Evolutionary conservation across 2,329 filamentous ascomycete species (phyloP), one percentile per base, ranked within the genome.

Genomic region (Alternaria sp.): DNA sequence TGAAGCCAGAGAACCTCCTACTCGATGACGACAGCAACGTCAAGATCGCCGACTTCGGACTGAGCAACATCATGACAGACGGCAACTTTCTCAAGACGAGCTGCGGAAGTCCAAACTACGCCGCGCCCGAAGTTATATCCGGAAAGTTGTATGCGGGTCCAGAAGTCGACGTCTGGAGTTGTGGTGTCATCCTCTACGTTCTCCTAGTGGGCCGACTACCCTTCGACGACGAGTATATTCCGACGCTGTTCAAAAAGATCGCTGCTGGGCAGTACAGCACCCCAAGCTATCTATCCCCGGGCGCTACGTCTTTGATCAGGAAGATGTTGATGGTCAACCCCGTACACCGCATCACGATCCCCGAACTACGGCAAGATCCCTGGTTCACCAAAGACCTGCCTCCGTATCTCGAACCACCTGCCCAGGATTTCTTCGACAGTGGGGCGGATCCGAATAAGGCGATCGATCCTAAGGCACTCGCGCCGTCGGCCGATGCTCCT

Each of bases 41-140:
- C 82, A 99, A 99, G 84, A 99, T 99, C 83, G 96, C 96, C 74
- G 96, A 99, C 82, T 99, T 99, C 72, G 96, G 96, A 61, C 85
- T 99, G 61, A 98, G 95, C 84, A 99, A 99, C 79, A 99, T 99
- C 82, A 99, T 99, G 96, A 98, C 96, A 0, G 96, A 99, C 78
- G 96, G 96, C 25, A 99, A 99, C 79, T 99, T 99, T 78, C 88
- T 99, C 74, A 98, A 97, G 83, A 99, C 96, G 1, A 98, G 94
- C 79, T 99, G 96, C 75, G 96, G 96, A 57, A 98, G 95, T 77
- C 96, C 96, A 45, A 99, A 99, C 81, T 99, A 99, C 80, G 96
- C 96, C 12, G 96, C 96, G 1, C 96, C 96, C 7, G 96, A 99
- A 80, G 96, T 99, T 64, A 98, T 99, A 76, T 96, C 94, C 59